A percentile compares a stretch with the other conserved stretches of the same genome.
phyloP scores from a whole-genome alignment of 306 rosid species.

The Casuarina glauca region DNA sequence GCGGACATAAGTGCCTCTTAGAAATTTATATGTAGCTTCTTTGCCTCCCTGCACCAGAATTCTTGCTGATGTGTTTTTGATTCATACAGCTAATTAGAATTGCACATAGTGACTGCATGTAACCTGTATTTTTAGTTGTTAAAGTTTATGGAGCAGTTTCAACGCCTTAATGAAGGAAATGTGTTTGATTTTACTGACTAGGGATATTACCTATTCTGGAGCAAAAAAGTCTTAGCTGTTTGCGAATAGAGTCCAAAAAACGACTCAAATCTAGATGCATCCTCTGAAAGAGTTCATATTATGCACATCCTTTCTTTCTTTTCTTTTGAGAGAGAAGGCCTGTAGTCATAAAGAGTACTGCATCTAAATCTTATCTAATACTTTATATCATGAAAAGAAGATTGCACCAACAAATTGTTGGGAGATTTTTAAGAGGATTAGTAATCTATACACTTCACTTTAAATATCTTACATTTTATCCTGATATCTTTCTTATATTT shows the following conservation, averaged over 20 bases:
- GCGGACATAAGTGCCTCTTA: background rate
- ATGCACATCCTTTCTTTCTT: no score
- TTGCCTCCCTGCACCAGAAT: conserved; percentile 21
- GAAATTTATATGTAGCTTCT: background rate
- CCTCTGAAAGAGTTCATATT: no score
- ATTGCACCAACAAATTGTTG: no score
- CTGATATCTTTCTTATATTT: no score
- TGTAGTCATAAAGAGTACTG: no score
- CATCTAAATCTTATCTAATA: no score
- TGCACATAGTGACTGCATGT: conserved; percentile 63
- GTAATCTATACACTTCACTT: no score
- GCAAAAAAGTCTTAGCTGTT: conserved; percentile 27
- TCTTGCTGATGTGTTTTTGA: conserved; percentile 42
- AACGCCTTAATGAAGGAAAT: conserved; percentile 26
- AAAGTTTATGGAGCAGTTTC: conserved; percentile 32
- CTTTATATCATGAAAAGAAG: no score
- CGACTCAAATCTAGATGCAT: no score
- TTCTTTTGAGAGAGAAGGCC: no score
- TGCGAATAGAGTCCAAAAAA: background rate
- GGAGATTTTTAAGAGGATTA: no score
- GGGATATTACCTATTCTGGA: conserved; percentile 25
- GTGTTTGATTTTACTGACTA: conserved; percentile 28
- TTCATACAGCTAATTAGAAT: conserved; percentile 40
- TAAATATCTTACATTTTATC: no score
- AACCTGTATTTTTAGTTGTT: conserved; percentile 31